Base-by-base conservation (phyloP, 176 grass and related monocot genomes). In the Urochloa ruziziensis region DNA sequence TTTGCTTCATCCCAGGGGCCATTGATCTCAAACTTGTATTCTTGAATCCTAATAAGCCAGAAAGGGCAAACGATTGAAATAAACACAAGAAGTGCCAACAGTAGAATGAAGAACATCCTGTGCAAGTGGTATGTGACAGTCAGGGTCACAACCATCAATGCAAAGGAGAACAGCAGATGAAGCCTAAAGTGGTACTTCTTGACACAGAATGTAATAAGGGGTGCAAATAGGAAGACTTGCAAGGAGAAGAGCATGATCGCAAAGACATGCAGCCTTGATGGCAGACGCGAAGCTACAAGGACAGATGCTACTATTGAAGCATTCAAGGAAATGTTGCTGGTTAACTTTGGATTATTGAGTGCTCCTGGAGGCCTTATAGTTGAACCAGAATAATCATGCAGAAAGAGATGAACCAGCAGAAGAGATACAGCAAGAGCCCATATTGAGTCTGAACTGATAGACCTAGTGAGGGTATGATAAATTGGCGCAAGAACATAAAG, bases 1-100 rank as follows among this genome's bases (percentile, higher is more conserved):
- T 99, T 96, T 74, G 97, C 97, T 92, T 96, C 97, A 75, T 96
- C 87, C 93, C 97, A 96, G 23, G 93, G 93, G 32, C 97, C 93
- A 80, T 99, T 99, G 69, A 96, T 99, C 88, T 99, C 97, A 87
- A 99, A 99, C 80, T 99, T 99, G 86, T 99, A 99, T 77, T 94
- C 91, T 54, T 96, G 97, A 83, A 99, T 92, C 73, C 91, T 99
- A 74, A 96, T 89, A 86, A 99, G 97, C 97, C 97, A 91, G 28
- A 86, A 92, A 35, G 93, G 97, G 82, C 93, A 91, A 49, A 96
- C 83, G 48, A 93, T 46, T 32, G 97, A 99, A 66, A 99, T 82
- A 74, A 96, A 99, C 62, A 96, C 77, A 62, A 96, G 78, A 64
- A 96, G 79, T 15, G 82, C 80, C 29, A 91, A 85, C 70, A 96